Conservation (phyloP, 1,139 yeast genomes). For the Sporopachydermia cereana region DNA sequence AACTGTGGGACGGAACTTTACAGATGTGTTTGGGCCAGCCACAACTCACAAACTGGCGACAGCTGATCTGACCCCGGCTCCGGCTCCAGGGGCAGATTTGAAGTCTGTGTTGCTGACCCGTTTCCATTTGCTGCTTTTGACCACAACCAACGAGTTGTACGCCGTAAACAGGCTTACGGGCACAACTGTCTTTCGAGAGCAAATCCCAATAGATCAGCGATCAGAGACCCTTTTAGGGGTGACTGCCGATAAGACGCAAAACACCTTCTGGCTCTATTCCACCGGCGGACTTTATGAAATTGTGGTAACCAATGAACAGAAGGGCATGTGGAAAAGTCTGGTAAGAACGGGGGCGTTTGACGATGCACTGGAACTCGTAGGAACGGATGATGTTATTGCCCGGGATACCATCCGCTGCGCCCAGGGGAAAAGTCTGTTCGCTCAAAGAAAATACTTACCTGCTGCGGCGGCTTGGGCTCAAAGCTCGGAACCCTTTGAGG, state of each 20-base stretch:
- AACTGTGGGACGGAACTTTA: background rate
- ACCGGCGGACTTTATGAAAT: constrained; percentile 48
- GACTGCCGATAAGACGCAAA: constrained; percentile 40
- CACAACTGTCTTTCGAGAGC: constrained; percentile 31
- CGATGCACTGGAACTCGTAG: constrained; percentile 47
- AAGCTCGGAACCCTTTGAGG: constrained; percentile 61
- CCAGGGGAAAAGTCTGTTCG: constrained; percentile 49
- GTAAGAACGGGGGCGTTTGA: constrained; percentile 51
- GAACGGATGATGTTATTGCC: constrained; percentile 29
- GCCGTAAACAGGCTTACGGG: constrained; percentile 41
- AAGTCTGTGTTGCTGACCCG: constrained; percentile 35
- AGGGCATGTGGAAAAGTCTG: constrained; percentile 67
- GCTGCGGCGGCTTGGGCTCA: constrained; percentile 59
- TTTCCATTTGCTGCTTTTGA: constrained; percentile 39
- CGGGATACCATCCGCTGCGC: constrained; percentile 46
- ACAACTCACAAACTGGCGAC: background rate
- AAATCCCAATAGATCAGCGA: constrained; percentile 23
- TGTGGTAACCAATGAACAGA: constrained; percentile 53
- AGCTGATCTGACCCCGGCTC: background rate
- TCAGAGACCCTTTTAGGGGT: constrained; percentile 42
- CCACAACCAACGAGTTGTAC: constrained; percentile 28
- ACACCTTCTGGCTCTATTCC: constrained; percentile 54
- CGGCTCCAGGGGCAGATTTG: constrained; percentile 15
- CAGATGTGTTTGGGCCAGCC: background rate
- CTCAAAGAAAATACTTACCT: constrained; percentile 24